Evolutionary conservation across 306 rosid species (phyloP).

Genomic region (Corylus avellana): DNA sequence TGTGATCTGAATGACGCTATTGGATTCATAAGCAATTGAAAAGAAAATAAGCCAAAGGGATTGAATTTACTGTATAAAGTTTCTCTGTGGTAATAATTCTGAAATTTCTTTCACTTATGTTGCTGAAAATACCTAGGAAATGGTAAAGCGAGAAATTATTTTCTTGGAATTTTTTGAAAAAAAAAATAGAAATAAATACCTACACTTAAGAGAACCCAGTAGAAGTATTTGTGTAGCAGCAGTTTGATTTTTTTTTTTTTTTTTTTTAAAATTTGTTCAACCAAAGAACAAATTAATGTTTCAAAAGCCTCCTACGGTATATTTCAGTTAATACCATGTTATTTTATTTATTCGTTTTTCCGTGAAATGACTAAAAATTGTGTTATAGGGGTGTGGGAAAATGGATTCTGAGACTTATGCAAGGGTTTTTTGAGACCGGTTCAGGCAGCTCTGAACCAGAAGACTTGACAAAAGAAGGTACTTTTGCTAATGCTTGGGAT

Average conservation of each 20-base stretch:
- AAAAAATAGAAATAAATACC: not conserved
- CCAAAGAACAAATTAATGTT: not conserved
- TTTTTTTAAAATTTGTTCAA: not conserved
- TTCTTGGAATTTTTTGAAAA: not conserved
- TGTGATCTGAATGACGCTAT: not conserved
- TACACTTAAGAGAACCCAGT: not conserved
- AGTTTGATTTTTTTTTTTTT: not conserved
- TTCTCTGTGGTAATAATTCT: not conserved
- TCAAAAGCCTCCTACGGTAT: not conserved
- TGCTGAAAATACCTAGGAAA: not conserved
- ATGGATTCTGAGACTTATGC: constrained; percentile 83
- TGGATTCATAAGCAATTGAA: not conserved
- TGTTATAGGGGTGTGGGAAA: constrained; percentile 87
- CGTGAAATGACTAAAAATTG: constrained; percentile 26
- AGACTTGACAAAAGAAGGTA: constrained; percentile 55
- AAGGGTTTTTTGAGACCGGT: constrained; percentile 65
- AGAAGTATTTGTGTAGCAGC: not conserved
- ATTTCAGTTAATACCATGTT: not conserved
- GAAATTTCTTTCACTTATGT: not conserved
- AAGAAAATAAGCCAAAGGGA: not conserved
- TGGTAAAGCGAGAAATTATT: not conserved
- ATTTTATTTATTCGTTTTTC: not conserved
- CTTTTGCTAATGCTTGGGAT: constrained; percentile 2
- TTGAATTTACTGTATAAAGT: not conserved
- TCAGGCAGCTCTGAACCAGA: constrained; percentile 60